These are phyloP conservation scores for Ajuga chamaepitys DNA, from an alignment of 257 asterid species.

Conservation along the genomic window DNA sequence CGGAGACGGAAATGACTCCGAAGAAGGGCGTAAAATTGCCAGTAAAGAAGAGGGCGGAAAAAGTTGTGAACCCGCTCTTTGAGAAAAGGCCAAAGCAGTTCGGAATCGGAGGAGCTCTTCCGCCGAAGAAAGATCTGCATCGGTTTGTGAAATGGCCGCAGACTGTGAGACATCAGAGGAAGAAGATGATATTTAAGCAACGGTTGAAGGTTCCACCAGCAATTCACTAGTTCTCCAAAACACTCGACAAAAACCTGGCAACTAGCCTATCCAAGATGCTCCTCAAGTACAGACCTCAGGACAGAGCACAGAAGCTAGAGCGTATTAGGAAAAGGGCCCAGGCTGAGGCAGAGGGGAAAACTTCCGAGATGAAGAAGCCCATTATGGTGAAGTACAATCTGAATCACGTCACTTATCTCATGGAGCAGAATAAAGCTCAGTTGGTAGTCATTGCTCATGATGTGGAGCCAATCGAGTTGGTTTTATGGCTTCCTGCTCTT, in stretches of 20 bases:
- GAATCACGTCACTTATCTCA: conserved; percentile 42
- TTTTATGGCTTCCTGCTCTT: conserved; percentile 44
- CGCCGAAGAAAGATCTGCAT: conserved; percentile 36
- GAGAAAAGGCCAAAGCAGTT: conserved; percentile 29
- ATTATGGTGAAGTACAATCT: conserved; percentile 43
- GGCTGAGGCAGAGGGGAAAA: conserved; percentile 42
- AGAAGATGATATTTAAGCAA: conserved; percentile 30
- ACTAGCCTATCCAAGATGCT: conserved; percentile 37
- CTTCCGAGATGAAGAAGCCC: conserved; percentile 35
- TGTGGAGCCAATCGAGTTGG: conserved; percentile 51
- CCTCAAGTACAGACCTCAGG: conserved; percentile 42
- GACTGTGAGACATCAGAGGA: conserved; percentile 35
- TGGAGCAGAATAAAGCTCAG: conserved; percentile 51
- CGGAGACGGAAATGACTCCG: too few relatives aligned
- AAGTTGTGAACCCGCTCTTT: conserved; percentile 30
- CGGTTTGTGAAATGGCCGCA: conserved; percentile 41
- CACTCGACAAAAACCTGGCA: conserved; percentile 38
- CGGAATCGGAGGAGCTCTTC: conserved; percentile 20
- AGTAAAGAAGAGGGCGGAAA: too few relatives aligned
- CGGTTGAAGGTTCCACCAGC: conserved; percentile 27
- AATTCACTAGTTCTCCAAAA: conserved; percentile 41
- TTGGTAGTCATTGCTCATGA: conserved; percentile 49
- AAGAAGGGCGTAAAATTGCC: too few relatives aligned
- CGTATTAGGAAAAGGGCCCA: conserved; percentile 39
- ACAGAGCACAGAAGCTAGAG: conserved; percentile 35